Percentiles rank a stretch among this genome's conserved stretches.
Evolutionary conservation across 2,329 filamentous ascomycete species (phyloP).

Genomic region (Nigrograna mackinnonii): DNA sequence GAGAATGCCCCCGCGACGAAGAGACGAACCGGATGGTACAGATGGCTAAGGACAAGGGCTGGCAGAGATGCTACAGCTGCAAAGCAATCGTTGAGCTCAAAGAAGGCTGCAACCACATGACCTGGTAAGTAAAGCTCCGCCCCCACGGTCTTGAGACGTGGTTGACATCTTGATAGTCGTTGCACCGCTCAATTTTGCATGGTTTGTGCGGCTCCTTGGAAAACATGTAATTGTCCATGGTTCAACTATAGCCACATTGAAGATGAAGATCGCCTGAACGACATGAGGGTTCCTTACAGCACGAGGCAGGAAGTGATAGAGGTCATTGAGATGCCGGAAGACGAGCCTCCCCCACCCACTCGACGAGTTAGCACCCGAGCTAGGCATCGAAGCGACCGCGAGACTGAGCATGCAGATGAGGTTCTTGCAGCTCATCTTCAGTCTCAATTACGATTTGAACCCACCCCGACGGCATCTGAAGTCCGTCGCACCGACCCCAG

Average conservation of each 20-base stretch:
- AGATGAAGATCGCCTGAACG: conserved; percentile 57
- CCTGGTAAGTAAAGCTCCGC: conserved; percentile 65
- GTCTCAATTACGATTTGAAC: conserved; percentile 40
- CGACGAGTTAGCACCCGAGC: conserved; percentile 28
- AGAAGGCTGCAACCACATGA: conserved; percentile 88
- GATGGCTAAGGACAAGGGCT: conserved; percentile 68
- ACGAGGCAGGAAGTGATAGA: conserved; percentile 29
- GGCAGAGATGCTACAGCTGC: conserved; percentile 78
- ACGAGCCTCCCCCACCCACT: conserved; percentile 24
- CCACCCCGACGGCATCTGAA: conserved; percentile 23
- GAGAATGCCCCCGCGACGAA: conserved; percentile 73
- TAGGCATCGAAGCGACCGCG: conserved; percentile 36
- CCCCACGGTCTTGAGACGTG: conserved; percentile 11
- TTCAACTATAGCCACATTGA: conserved; percentile 64
- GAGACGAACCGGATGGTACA: conserved; percentile 66
- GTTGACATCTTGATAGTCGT: conserved; percentile 53
- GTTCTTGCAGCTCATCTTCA: conserved; percentile 57
- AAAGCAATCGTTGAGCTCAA: conserved; percentile 74
- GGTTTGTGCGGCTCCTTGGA: conserved; percentile 81
- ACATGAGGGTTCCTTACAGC: conserved; percentile 36
- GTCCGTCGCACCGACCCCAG: conserved; percentile 43
- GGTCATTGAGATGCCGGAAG: conserved; percentile 31
- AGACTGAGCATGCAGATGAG: conserved; percentile 53
- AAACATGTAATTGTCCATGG: conserved; percentile 79
- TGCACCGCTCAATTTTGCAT: conserved; percentile 88